Percentiles rank a stretch among this genome's conserved stretches.
Conservation (phyloP, 345 rosid species). For the Capsella bursapastoris region DNA sequence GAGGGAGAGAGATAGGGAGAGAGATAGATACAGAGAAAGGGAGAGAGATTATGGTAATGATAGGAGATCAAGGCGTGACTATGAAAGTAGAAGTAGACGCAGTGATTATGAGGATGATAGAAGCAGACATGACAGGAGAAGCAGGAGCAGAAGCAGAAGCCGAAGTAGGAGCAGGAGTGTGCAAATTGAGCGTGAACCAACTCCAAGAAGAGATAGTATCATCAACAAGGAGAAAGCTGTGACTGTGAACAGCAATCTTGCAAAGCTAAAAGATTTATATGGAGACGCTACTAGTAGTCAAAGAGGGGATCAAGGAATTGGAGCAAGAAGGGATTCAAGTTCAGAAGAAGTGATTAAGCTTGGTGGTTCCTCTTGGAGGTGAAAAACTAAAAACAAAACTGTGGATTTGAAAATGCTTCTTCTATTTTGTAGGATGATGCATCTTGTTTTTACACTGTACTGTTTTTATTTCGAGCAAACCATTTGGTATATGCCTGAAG, state of each 20-base stretch:
- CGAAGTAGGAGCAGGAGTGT: slow-evolving; percentile 70
- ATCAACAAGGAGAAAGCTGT: slow-evolving; percentile 55
- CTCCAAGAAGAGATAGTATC: slow-evolving; percentile 55
- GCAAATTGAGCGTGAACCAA: slow-evolving; percentile 62
- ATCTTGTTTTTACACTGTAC: slow-evolving; percentile 27
- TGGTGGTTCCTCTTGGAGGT: slow-evolving; percentile 85
- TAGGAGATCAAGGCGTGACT: slow-evolving; percentile 49
- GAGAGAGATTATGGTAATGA: slow-evolving; percentile 52
- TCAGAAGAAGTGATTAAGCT: slow-evolving; percentile 93
- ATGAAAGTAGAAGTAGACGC: slow-evolving; percentile 54
- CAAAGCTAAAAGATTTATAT: slow-evolving; percentile 88
- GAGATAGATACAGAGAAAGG: slow-evolving; percentile 50
- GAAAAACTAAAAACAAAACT: slow-evolving; percentile 8
- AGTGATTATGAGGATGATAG: slow-evolving; percentile 53
- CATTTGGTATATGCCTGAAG: slow-evolving; percentile 14
- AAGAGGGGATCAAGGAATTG: slow-evolving; percentile 57
- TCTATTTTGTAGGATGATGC: slow-evolving; percentile 33
- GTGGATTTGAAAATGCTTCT: slow-evolving; percentile 16
- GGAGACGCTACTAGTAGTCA: slow-evolving; percentile 62
- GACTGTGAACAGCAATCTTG: slow-evolving; percentile 72
- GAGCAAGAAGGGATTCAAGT: slow-evolving; percentile 59
- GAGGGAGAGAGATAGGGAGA: slow-evolving; percentile 45
- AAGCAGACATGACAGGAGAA: slow-evolving; percentile 52
- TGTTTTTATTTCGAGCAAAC: slow-evolving; percentile 9
- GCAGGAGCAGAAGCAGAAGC: slow-evolving; percentile 70